Evolutionary conservation across 2,329 filamentous ascomycete species (phyloP).

Genomic region (Elsinoe batatas): DNA sequence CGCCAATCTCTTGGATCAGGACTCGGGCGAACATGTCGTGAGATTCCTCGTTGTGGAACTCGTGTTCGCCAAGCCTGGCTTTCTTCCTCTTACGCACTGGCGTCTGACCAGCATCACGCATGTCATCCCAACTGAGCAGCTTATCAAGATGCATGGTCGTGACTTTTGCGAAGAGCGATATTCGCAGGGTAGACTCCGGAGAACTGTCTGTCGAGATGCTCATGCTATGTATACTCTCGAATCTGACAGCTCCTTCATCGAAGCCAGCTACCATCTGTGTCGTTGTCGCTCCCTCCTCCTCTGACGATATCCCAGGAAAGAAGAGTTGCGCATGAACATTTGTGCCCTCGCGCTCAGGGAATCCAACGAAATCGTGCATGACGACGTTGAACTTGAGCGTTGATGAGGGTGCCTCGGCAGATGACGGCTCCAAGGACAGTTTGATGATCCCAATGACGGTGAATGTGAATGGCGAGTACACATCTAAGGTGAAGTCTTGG

Average conservation of each 20-base stretch:
- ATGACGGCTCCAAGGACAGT: constrained; percentile 84
- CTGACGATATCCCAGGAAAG: constrained; percentile 78
- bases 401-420: constrained; percentile 79
- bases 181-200: constrained; percentile 63
- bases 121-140: constrained; percentile 96
- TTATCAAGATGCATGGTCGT: constrained; percentile 94
- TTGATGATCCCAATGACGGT: constrained; percentile 85
- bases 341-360: constrained; percentile 88
- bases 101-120: constrained; percentile 62
- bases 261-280: constrained; percentile 92
- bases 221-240: constrained; percentile 98
- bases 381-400: constrained; percentile 97
- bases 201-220: constrained; percentile 74
- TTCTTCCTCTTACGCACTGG: constrained; percentile 49
- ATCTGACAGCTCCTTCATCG: constrained; percentile 82
- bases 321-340: constrained; percentile 97
- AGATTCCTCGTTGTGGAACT: constrained; percentile 87
- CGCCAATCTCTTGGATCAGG: constrained; percentile 83
- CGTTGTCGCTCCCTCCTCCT: constrained; percentile 76
- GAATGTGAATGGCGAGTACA: constrained; percentile 84
- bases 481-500: constrained; percentile 85
- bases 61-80: constrained; percentile 73
- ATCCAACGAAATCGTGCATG: constrained; percentile 91
- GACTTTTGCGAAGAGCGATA: constrained; percentile 85
- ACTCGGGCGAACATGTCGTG: constrained; percentile 84